Conservation (phyloP, 2,329 filamentous ascomycete species). For the Fusarium dimerum region DNA sequence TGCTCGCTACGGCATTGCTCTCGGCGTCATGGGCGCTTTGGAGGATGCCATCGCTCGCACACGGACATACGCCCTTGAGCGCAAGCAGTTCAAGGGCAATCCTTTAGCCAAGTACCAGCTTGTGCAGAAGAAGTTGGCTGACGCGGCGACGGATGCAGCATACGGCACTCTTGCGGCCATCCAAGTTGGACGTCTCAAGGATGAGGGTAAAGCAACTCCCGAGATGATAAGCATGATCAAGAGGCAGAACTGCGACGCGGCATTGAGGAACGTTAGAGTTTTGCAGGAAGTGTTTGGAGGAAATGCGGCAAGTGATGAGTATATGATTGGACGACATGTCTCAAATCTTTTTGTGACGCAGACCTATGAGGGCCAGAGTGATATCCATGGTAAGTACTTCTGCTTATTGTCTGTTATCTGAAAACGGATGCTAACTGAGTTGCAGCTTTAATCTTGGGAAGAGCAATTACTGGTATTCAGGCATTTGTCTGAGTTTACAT, state of each 20-base stretch:
- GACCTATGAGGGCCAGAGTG: conserved; percentile 97
- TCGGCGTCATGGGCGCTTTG: conserved; percentile 89
- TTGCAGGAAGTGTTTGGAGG: conserved; percentile 97
- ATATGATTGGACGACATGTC: conserved; percentile 91
- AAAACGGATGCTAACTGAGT: conserved; percentile 26
- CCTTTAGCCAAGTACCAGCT: conserved; percentile 95
- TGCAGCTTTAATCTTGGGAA: conserved; percentile 67
- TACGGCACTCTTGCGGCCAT: conserved; percentile 88
- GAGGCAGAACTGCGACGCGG: conserved; percentile 93
- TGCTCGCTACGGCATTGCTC: conserved; percentile 89
- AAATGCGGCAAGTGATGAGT: conserved; percentile 98
- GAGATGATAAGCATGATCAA: conserved; percentile 99
- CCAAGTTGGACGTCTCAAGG: conserved; percentile 91
- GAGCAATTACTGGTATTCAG: conserved; percentile 73
- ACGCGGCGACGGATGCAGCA: conserved; percentile 86
- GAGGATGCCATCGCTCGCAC: conserved; percentile 87
- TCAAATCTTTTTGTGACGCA: conserved; percentile 96
- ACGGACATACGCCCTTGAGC: conserved; percentile 83
- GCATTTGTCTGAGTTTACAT: conserved; percentile 63
- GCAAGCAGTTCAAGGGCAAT: conserved; percentile 95
- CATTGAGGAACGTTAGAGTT: conserved; percentile 74
- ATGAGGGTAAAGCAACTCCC: conserved; percentile 80
- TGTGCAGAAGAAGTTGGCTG: conserved; percentile 95
- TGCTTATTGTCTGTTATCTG: background rate
- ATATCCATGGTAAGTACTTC: conserved; percentile 80